Conservation (phyloP, 768 basidiomycete genomes). For the Lyophyllum atratum region DNA sequence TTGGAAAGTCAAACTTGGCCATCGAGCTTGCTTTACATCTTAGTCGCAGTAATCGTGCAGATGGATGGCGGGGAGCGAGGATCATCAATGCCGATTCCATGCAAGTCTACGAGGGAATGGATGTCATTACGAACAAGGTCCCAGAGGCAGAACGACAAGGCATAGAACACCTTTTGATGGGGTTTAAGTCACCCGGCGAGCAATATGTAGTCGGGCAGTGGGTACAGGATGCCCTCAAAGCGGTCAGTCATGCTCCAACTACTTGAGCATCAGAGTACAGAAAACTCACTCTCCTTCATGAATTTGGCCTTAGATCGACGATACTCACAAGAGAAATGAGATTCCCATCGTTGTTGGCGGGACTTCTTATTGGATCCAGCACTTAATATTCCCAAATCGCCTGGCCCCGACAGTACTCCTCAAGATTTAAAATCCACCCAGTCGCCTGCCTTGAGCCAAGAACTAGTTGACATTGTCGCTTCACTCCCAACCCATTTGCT, state of each 20-base stretch:
- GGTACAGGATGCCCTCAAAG: conserved; percentile 77
- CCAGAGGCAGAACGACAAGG: conserved; percentile 74
- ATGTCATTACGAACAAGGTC: conserved; percentile 94
- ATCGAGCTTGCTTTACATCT: conserved; percentile 80
- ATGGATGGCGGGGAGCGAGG: conserved; percentile 61
- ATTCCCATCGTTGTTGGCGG: conserved; percentile 94
- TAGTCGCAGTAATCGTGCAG: conserved; percentile 30
- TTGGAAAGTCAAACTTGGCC: conserved; percentile 92
- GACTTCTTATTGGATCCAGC: conserved; percentile 97
- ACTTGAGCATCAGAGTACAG: conserved; percentile 1
- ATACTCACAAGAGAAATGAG: conserved; percentile 60
- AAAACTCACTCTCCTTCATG: neutral
- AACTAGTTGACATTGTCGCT: conserved; percentile 42
- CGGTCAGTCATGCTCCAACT: conserved; percentile 50
- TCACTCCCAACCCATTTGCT: conserved; percentile 49
- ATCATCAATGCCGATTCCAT: conserved; percentile 97
- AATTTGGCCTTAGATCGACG: conserved; percentile 81
- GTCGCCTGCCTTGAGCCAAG: conserved; percentile 17
- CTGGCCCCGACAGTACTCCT: conserved; percentile 38
- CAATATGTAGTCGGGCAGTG: conserved; percentile 89
- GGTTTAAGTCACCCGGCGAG: conserved; percentile 82
- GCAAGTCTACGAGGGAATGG: conserved; percentile 93
- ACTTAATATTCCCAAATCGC: conserved; percentile 87
- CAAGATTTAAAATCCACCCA: conserved; percentile 20
- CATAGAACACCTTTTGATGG: conserved; percentile 88